Percentiles rank a stretch among this genome's conserved stretches.
These are phyloP conservation scores for Xanthoceras sorbifolium DNA, from an alignment of 345 rosid genomes.

Conservation along the genomic window DNA sequence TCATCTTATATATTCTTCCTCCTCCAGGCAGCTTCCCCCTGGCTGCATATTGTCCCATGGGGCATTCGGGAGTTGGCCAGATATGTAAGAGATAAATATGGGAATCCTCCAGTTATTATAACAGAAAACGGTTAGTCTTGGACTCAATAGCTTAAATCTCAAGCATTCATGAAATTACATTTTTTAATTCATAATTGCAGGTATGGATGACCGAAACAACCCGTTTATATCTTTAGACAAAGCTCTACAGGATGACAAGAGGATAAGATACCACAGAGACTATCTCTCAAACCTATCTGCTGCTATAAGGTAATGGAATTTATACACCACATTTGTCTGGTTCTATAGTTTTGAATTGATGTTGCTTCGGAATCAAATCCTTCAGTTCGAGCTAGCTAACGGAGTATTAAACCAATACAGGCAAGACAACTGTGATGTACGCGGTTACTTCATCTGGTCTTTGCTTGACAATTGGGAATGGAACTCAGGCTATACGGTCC, in stretches of 20 bases:
- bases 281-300: slow-evolving; percentile 88
- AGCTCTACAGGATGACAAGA: slow-evolving; percentile 74
- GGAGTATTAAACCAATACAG: slow-evolving; percentile 35
- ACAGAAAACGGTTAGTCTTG: slow-evolving; percentile 67
- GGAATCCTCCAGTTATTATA: slow-evolving; percentile 72
- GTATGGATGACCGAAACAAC: slow-evolving; percentile 78
- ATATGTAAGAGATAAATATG: slow-evolving; percentile 66
- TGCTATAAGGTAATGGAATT: slow-evolving; percentile 61
- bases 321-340: not conserved
- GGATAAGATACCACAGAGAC: slow-evolving; percentile 79
- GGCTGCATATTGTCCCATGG: slow-evolving; percentile 93
- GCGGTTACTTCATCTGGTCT: slow-evolving; percentile 85
- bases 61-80: slow-evolving; percentile 65
- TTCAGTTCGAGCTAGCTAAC: not conserved
- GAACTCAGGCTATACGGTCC: slow-evolving; percentile 87
- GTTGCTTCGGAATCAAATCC: not conserved
- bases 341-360: not conserved
- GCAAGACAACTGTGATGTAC: slow-evolving; percentile 59
- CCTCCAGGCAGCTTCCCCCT: slow-evolving; percentile 86
- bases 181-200: slow-evolving; percentile 37
- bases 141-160: not conserved
- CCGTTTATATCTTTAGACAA: slow-evolving; percentile 54
- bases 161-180: not conserved
- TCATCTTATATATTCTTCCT: slow-evolving; percentile 26
- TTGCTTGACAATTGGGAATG: slow-evolving; percentile 97